Conservation (phyloP, 2,329 filamentous ascomycete genomes). For the Fusarium palustre region DNA sequence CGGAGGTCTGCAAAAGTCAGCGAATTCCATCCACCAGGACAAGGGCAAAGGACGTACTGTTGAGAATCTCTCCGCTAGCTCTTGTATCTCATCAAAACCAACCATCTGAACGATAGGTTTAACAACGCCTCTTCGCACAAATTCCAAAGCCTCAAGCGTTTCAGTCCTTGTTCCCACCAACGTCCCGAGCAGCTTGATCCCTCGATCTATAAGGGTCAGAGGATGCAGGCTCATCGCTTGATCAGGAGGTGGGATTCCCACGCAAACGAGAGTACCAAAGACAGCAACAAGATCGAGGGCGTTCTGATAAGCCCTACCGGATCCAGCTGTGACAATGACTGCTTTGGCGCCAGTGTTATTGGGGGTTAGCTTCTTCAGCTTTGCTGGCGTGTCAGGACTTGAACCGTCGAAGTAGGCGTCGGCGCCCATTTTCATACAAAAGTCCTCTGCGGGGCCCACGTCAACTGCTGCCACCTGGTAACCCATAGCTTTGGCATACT, state of each 20-base stretch:
- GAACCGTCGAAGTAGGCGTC: slow-evolving; percentile 54
- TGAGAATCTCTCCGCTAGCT: background rate
- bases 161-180: slow-evolving; percentile 54
- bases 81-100: slow-evolving; percentile 1
- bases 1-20: slow-evolving; percentile 5
- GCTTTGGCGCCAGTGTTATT: slow-evolving; percentile 32
- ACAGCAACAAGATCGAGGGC: slow-evolving; percentile 44
- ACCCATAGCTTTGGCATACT: slow-evolving; percentile 58
- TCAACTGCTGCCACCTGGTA: slow-evolving; percentile 56
- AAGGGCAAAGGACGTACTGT: background rate
- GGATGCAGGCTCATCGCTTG: slow-evolving; percentile 50
- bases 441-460: slow-evolving; percentile 48
- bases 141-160: slow-evolving; percentile 56
- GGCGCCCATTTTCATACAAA: slow-evolving; percentile 49
- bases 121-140: slow-evolving; percentile 47
- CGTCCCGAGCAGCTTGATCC: slow-evolving; percentile 52
- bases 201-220: slow-evolving; percentile 50
- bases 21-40: fast-evolving
- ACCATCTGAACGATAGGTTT: slow-evolving; percentile 16
- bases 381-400: background rate
- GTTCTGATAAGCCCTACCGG: slow-evolving; percentile 50
- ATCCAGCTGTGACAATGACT: slow-evolving; percentile 51
- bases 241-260: slow-evolving; percentile 51
- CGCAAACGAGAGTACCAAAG: slow-evolving; percentile 56
- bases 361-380: slow-evolving; percentile 13